Percentiles rank a stretch among this genome's conserved stretches.
These are phyloP conservation scores for Oenanthe javanica DNA, from an alignment of 140 eudicot species.

Conservation along the genomic window DNA sequence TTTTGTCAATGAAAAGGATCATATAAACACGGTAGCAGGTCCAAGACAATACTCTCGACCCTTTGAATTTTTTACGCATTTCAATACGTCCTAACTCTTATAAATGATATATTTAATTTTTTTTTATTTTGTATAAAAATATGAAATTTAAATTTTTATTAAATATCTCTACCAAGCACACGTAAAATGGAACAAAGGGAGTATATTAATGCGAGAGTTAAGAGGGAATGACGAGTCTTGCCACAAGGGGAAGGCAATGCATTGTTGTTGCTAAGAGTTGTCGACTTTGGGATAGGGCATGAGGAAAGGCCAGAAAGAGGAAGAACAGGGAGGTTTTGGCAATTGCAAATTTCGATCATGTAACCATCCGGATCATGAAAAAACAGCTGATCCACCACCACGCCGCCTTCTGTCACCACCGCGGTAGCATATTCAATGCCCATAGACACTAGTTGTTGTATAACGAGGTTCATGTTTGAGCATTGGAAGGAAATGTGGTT, in stretches of 20 bases:
- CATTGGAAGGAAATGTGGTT: constrained; percentile 80
- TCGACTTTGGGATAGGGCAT: constrained; percentile 42
- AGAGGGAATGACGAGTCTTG: background rate
- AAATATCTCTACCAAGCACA: too few species aligned
- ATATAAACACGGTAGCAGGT: background rate
- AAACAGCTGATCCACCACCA: constrained; percentile 73
- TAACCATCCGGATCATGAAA: constrained; percentile 92
- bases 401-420: constrained; percentile 64
- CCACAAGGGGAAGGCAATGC: constrained; percentile 29
- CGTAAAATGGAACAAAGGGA: too few species aligned
- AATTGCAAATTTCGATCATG: constrained; percentile 94
- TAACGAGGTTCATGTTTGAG: constrained; percentile 47
- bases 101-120: too few species aligned
- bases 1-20: background rate
- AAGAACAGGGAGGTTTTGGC: constrained; percentile 69
- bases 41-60: background rate
- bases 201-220: too few species aligned
- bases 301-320: constrained; percentile 40
- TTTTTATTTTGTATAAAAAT: too few species aligned
- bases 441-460: constrained; percentile 37
- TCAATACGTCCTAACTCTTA: too few species aligned
- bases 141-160: too few species aligned
- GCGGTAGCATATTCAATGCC: constrained; percentile 60
- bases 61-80: too few species aligned
- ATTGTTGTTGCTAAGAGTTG: constrained; percentile 8